phyloP scores from a whole-genome alignment of 306 rosid genomes.

The Vigna angularis region DNA sequence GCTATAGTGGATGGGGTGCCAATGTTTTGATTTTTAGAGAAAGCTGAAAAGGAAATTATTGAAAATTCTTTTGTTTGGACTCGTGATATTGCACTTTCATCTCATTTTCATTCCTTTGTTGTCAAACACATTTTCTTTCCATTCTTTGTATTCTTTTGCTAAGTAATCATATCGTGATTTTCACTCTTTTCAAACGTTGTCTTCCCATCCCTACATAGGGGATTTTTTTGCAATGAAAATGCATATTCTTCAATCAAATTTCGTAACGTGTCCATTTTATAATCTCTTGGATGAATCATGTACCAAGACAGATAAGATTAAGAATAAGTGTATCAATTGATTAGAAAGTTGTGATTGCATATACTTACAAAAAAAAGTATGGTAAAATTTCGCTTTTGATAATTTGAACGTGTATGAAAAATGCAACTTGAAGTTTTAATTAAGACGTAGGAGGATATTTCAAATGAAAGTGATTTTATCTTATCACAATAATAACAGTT shows the following conservation, averaged over 20 bases:
- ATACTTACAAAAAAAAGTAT: neutral
- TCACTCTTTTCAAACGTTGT: constrained; percentile 12
- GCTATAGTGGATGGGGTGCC: constrained; percentile 33
- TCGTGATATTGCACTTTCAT: constrained; percentile 32
- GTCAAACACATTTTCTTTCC: constrained; percentile 40
- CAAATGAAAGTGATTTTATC: neutral
- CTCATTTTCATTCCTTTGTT: constrained; percentile 16
- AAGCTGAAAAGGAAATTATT: constrained; percentile 39
- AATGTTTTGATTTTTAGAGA: constrained; percentile 37
- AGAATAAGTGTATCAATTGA: neutral
- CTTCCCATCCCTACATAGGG: constrained; percentile 16
- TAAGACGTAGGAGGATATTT: neutral
- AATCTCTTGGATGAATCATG: neutral
- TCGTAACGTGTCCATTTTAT: neutral
- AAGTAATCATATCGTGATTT: constrained; percentile 31
- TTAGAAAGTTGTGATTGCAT: neutral
- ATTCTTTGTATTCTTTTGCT: constrained; percentile 32
- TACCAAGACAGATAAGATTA: neutral
- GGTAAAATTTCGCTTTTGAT: neutral
- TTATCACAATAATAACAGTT: neutral
- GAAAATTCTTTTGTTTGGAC: constrained; percentile 41
- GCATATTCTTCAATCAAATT: neutral
- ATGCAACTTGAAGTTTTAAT: neutral
- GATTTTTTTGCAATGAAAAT: neutral
- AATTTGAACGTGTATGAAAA: too few relatives aligned